These are phyloP conservation scores for Chalciporus pseudorubinellus DNA, from an alignment of 768 basidiomycete species.

Conservation along the genomic window DNA sequence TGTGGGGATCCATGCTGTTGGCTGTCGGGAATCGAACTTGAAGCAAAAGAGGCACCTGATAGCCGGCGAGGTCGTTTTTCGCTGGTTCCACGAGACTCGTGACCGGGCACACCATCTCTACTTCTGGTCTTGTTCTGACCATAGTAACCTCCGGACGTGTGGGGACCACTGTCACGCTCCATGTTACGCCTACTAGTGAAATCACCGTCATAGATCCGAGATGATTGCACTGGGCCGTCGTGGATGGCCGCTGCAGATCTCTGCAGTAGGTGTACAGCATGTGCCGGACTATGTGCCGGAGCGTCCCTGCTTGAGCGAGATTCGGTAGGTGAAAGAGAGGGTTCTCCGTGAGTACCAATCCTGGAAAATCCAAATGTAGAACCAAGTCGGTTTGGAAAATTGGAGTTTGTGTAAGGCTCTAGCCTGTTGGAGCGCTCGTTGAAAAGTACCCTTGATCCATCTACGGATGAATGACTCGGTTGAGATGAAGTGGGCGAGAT, in stretches of 20 bases:
- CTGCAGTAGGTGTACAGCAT: conserved; percentile 57
- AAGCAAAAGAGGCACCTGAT: conserved; percentile 19
- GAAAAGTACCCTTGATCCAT: conserved; percentile 78
- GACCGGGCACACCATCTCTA: conserved; percentile 17
- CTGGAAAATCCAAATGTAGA: conserved; percentile 35
- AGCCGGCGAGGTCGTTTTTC: conserved; percentile 24
- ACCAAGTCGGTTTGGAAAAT: conserved; percentile 42
- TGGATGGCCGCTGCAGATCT: conserved; percentile 39
- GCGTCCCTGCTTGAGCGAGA: conserved; percentile 45
- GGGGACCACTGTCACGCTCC: conserved; percentile 17
- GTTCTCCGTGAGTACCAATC: conserved; percentile 46
- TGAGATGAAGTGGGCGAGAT: conserved; percentile 37
- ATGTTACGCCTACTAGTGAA: conserved; percentile 13
- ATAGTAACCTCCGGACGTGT: conserved; percentile 12
- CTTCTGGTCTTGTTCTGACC: conserved; percentile 17
- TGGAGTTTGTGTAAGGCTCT: conserved; percentile 72
- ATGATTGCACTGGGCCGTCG: conserved; percentile 12
- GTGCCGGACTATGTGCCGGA: conserved; percentile 38
- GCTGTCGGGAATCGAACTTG: conserved; percentile 19
- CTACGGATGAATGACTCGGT: conserved; percentile 48
- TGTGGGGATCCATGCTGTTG: conserved; percentile 21
- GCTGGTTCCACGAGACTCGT: conserved; percentile 16
- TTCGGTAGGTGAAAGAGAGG: conserved; percentile 39
- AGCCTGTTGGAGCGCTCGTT: conserved; percentile 91
- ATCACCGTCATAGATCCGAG: conserved; percentile 22